Base-by-base conservation (phyloP, 805 yeast genomes). In the Candida ovalis region DNA sequence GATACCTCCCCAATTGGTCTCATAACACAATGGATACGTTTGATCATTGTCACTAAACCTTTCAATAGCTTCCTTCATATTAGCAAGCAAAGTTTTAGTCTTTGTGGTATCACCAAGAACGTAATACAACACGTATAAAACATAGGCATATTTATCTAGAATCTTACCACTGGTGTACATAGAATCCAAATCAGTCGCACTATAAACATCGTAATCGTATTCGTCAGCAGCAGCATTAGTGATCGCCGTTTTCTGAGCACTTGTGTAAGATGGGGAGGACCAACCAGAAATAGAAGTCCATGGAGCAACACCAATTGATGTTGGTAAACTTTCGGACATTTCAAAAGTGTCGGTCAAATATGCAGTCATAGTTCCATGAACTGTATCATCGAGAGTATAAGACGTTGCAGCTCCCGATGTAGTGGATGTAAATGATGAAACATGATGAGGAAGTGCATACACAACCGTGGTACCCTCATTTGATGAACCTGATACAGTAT, bases 61-160 rank as follows among this genome's bases (percentile, higher is more conserved):
- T 33, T 76, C 78, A 47, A 90, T 70, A 0, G 96, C 92, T 13
- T 64, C 59, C 58, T 86, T 84, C 45, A 90, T 60, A 43, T 72
- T 70, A 1, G 78, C 76, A 45, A 88, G 68, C 18, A 86, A 67
- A n/a, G 69, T 64, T 18, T 65, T 57, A 3, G 90, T 76, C 45
- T 82, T 66, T 3, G 60, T 65, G 0, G 70, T 62, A 59, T 89
- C 86, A 24, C 77, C 61, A 45, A 90, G 64, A 21, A 90, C 76
- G 53, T 76, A 82, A 48, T 82, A 78, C 43, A 85, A 75, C 9
- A 84, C 88, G 52, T 84, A 84, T 19, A 88, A 72, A 35, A 91
- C 76, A 76, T 87, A 84, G 0, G 97, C 96, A 69, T 84, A 91
- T 69, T 90, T 91, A 56, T 89, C 96, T 51, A 89, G 71, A 39